A percentile compares a stretch with the other conserved stretches of the same genome.
phyloP scores from a whole-genome alignment of 208 protist species.

The Trypanosoma scelopori region DNA sequence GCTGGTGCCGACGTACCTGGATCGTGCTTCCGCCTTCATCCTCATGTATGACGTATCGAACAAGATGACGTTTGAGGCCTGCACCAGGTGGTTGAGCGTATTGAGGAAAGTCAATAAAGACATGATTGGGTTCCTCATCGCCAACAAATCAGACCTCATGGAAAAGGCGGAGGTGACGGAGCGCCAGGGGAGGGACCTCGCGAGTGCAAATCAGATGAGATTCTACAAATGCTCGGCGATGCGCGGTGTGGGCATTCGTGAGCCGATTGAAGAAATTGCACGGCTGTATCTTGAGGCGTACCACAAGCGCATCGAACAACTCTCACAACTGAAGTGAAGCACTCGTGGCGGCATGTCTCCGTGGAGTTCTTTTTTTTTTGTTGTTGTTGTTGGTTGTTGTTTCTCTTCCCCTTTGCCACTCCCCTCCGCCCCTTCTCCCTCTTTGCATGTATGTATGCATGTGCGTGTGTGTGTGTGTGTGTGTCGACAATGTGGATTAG shows the following conservation, averaged over 20 bases:
- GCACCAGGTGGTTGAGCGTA: conserved; percentile 76
- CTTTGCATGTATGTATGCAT: neutral
- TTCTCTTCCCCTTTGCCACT: no score
- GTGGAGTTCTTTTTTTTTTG: no score
- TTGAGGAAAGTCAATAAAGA: conserved; percentile 56
- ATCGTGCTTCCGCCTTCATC: conserved; percentile 69
- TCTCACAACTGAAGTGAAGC: conserved; percentile 29
- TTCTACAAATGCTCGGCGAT: conserved; percentile 89
- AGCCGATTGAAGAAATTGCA: conserved; percentile 83
- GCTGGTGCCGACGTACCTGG: conserved; percentile 71
- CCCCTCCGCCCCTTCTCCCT: neutral
- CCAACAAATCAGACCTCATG: conserved; percentile 87
- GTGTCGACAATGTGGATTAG: neutral
- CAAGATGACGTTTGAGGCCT: conserved; percentile 87
- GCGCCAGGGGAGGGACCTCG: conserved; percentile 80
- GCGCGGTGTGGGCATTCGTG: conserved; percentile 71
- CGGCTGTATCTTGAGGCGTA: conserved; percentile 69
- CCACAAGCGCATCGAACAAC: conserved; percentile 48
- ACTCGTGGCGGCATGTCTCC: neutral
- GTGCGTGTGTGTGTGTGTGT: neutral
- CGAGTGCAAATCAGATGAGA: conserved; percentile 64
- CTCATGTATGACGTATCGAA: conserved; percentile 91
- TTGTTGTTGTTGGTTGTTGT: no score
- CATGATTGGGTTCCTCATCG: conserved; percentile 74
- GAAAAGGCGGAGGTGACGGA: conserved; percentile 90